Base-by-base conservation (phyloP, 257 asterid genomes). In the Striga asiatica region DNA sequence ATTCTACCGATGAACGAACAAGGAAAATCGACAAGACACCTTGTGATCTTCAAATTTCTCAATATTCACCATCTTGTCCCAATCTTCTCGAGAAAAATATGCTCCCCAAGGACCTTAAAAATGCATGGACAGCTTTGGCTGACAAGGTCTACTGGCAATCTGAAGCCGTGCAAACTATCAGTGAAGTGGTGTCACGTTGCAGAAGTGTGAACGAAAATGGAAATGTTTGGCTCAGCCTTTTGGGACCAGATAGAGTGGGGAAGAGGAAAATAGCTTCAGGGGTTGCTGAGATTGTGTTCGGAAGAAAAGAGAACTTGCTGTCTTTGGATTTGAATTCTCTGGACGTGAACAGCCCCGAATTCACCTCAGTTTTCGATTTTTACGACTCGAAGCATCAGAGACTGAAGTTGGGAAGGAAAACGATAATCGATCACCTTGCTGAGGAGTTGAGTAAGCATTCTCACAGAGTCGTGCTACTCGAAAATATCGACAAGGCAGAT, bases 211-310 rank as follows among this genome's bases (percentile, higher is more conserved):
- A 68, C n/a, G n/a, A n/a, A 45, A 77, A 74, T 66, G 86, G 96
- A 68, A 82, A 69, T 70, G 45, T 82, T 46, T 91, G 97, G 97
- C 77, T 91, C 66, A 70, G 84, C 70, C 82, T 87, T 68, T 66
- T 68, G 39, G 98, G 98, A 25, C 95, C 93, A 54, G 98, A 91
- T 75, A 76, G 63, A 73, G 85, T 78, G 52, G 91, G 92, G 27
- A 91, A 91, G 81, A 75, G 77, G 65, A 82, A 74, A 74, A 69
- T 84, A 59, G 92, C 93, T 22, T 75, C 78, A 13, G 64, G 74
- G 25, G 78, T 87, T 52, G 83, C 95, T 38, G 95, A 87, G 76
- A 70, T 71, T 41, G 75, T 79, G 23, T 82, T 75, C 60, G 88
- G 89, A 32, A 48, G 76, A 65, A 64, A 62, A 52, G 74, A 72